phyloP scores from a whole-genome alignment of 352 stramenopile species.

The Phytophthora cactorum region DNA sequence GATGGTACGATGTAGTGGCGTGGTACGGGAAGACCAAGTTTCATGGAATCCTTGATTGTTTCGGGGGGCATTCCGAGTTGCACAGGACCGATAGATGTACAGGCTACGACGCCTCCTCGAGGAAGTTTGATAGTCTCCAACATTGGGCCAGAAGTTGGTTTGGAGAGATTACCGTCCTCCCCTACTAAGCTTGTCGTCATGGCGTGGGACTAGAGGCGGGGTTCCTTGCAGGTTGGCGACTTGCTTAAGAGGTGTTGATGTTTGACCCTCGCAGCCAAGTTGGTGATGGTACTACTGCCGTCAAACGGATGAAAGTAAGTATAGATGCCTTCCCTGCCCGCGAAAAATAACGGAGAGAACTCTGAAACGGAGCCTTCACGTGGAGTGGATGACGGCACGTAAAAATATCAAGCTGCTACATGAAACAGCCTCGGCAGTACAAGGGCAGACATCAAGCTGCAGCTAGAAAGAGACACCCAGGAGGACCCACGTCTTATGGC shows the following conservation, averaged over 20 bases:
- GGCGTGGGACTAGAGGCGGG: background rate
- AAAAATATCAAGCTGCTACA: constrained; percentile 28
- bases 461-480: background rate
- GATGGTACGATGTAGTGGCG: constrained; percentile 95
- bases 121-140: constrained; percentile 78
- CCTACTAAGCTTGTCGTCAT: constrained; percentile 35
- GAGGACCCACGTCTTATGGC: constrained; percentile 3
- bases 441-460: background rate
- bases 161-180: constrained; percentile 14
- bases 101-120: constrained; percentile 74
- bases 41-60: constrained; percentile 98
- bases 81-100: constrained; percentile 80
- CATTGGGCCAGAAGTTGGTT: constrained; percentile 10
- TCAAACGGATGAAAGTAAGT: constrained; percentile 34
- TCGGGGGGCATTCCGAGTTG: constrained; percentile 96
- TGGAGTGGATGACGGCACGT: background rate
- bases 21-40: constrained; percentile 92
- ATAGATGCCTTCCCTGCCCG: constrained; percentile 13
- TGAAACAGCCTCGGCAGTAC: background rate
- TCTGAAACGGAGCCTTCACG: constrained; percentile 26
- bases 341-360: constrained; percentile 38
- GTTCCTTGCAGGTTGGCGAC: background rate
- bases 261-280: background rate
- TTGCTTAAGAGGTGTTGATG: constrained; percentile 4
- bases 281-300: constrained; percentile 13